A percentile compares a stretch with the other conserved stretches of the same genome.
phyloP scores from a whole-genome alignment of 305 asterid species.

The Solanum hybrid region DNA sequence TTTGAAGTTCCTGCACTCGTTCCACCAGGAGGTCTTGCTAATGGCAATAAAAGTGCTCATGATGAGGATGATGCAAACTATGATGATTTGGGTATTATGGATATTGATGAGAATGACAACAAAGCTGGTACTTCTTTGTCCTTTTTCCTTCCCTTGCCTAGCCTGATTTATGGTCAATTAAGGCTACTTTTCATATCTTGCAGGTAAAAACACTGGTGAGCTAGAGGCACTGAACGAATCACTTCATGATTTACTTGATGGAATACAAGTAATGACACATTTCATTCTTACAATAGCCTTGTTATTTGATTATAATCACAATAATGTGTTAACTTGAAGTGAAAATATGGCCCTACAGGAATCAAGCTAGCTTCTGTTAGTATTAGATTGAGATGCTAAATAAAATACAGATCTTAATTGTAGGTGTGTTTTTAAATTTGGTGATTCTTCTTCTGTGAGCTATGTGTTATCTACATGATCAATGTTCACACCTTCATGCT shows the following conservation, averaged over 20 bases:
- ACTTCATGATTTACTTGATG: constrained; percentile 92
- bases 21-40: constrained; percentile 77
- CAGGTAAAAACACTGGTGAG: constrained; percentile 67
- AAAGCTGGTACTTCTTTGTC: constrained; percentile 49
- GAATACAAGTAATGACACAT: constrained; percentile 64
- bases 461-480: neutral
- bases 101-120: constrained; percentile 75
- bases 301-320: neutral
- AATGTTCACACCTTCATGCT: neutral
- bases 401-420: neutral
- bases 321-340: neutral
- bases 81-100: constrained; percentile 97
- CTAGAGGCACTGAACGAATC: constrained; percentile 84
- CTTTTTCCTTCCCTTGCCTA: neutral
- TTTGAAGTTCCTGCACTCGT: constrained; percentile 97
- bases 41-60: constrained; percentile 46
- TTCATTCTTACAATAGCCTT: neutral
- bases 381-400: neutral
- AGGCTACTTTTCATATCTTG: neutral
- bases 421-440: neutral
- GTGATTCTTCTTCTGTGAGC: neutral
- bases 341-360: neutral
- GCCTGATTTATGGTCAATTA: neutral
- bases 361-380: neutral
- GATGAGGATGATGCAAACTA: constrained; percentile 47